Conservation (phyloP, 331 rosid genomes). For the Dryas integrifolia region DNA sequence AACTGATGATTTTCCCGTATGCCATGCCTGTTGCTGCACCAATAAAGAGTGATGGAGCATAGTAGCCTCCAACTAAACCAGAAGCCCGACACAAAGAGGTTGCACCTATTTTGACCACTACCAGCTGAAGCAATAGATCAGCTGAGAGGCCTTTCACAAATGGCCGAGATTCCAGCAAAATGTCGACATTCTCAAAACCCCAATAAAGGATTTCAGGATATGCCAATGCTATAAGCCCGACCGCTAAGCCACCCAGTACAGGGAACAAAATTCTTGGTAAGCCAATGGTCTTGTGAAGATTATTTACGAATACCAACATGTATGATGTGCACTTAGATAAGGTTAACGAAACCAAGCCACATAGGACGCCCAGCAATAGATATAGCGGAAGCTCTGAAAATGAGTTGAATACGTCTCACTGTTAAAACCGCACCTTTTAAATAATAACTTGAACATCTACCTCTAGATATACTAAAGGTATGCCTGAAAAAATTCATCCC, state of each 20-base stretch:
- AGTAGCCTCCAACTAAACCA: constrained; percentile 92
- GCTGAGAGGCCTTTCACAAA: constrained; percentile 64
- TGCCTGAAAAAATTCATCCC: constrained; percentile 9
- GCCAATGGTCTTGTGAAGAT: constrained; percentile 55
- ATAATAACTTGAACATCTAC: constrained; percentile 20
- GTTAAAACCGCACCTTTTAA: constrained; percentile 28
- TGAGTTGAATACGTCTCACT: constrained; percentile 39
- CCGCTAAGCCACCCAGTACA: constrained; percentile 64
- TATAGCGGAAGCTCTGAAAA: constrained; percentile 92
- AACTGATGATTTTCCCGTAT: constrained; percentile 72
- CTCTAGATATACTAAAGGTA: constrained; percentile 13
- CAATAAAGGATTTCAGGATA: constrained; percentile 90
- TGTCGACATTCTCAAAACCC: constrained; percentile 93
- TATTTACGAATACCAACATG: constrained; percentile 52
- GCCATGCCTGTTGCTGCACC: constrained; percentile 97
- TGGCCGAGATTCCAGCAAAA: constrained; percentile 84
- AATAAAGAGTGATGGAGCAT: constrained; percentile 93
- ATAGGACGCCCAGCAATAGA: constrained; percentile 79
- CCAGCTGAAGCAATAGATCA: constrained; percentile 77
- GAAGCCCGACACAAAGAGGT: constrained; percentile 87
- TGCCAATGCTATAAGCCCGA: constrained; percentile 77
- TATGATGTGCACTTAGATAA: constrained; percentile 82
- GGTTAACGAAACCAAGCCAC: constrained; percentile 79
- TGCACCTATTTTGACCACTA: constrained; percentile 71
- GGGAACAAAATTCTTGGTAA: constrained; percentile 61